A percentile compares a stretch with the other conserved stretches of the same genome.
Evolutionary conservation across 1,139 yeast species (phyloP).

Genomic region (Sugiyamaella xylanicola): DNA sequence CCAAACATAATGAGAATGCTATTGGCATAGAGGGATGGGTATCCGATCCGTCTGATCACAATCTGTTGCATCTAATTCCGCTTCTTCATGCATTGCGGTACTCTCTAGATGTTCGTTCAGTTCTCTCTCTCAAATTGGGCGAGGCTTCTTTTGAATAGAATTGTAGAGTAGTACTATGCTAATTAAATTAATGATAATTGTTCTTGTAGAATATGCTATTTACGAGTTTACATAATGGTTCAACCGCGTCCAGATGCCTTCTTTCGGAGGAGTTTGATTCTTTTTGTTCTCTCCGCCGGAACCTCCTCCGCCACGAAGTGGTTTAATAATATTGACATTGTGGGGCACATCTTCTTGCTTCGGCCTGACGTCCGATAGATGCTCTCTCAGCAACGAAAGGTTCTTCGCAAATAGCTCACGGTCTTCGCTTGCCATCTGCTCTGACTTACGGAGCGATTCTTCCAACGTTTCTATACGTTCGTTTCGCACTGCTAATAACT

Average conservation of each 20-base stretch:
- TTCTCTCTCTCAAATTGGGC: conserved; percentile 76
- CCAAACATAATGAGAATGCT: conserved; percentile 82
- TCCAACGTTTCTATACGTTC: conserved; percentile 61
- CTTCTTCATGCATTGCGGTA: conserved; percentile 75
- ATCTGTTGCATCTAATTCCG: conserved; percentile 77
- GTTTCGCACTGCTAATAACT: conserved; percentile 61
- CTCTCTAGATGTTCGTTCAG: conserved; percentile 82
- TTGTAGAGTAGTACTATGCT: conserved; percentile 6
- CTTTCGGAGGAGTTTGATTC: conserved; percentile 11
- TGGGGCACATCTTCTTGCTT: conserved; percentile 18
- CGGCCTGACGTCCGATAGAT: conserved; percentile 40
- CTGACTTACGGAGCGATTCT: conserved; percentile 54
- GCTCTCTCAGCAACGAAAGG: conserved; percentile 49
- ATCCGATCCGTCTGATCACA: conserved; percentile 87
- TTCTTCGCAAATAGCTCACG: conserved; percentile 57
- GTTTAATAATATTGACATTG: conserved; percentile 57
- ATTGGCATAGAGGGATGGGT: conserved; percentile 97
- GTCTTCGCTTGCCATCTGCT: conserved; percentile 53
- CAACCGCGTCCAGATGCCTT: conserved; percentile 25
- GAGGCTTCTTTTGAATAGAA: conserved; percentile 57
- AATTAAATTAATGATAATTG: conserved; percentile 4
- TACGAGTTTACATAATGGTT: conserved; percentile 24
- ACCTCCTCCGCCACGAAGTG: conserved; percentile 58
- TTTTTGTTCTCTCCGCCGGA: neutral
- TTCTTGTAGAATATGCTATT: conserved; percentile 5